Conservation (phyloP, 2,329 filamentous ascomycete species). For the Talaromyces piceae region DNA sequence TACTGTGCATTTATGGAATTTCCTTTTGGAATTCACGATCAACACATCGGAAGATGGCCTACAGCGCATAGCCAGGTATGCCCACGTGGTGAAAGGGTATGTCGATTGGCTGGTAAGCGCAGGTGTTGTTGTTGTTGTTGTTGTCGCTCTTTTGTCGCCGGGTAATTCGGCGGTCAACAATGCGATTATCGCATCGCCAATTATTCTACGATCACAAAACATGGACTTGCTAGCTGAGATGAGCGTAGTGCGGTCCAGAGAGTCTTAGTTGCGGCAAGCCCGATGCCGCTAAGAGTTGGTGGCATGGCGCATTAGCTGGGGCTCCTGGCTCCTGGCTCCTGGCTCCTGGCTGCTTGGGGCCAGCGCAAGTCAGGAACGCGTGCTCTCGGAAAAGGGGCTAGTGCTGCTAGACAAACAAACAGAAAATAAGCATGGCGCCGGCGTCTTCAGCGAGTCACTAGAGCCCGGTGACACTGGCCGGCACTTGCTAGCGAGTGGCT, state of each 20-base stretch:
- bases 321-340: no score
- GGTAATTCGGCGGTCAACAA: neutral
- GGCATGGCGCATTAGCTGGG: no score
- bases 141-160: neutral
- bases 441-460: neutral
- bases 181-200: neutral
- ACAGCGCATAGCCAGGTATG: no score
- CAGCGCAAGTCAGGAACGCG: slow-evolving; percentile 14
- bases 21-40: no score
- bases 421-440: slow-evolving; percentile 1
- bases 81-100: no score
- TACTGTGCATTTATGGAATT: neutral
- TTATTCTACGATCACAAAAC: neutral
- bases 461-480: neutral
- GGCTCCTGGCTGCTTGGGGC: slow-evolving; percentile 9
- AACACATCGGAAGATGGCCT: no score
- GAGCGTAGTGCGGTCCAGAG: neutral
- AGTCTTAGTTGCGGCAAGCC: neutral
- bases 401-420: neutral
- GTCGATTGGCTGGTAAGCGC: neutral
- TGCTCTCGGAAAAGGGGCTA: slow-evolving; percentile 2
- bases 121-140: neutral
- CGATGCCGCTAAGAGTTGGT: neutral
- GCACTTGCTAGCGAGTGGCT: neutral
- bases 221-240: neutral